phyloP scores from a whole-genome alignment of 2,329 filamentous ascomycete species.

The Curvularia verruculosa region DNA sequence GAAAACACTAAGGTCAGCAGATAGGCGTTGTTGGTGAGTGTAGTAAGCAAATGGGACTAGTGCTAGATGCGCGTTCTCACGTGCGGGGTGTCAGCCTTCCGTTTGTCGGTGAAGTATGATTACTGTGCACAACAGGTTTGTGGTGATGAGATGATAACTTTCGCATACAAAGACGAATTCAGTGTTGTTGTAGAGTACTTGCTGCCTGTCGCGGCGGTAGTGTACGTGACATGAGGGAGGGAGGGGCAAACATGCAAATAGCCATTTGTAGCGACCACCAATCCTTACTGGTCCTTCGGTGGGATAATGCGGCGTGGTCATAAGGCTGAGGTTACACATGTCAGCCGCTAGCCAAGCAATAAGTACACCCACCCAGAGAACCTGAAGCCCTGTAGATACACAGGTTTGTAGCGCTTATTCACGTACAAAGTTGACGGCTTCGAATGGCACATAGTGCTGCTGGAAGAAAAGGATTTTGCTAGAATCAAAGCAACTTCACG shows the following conservation, averaged over 20 bases:
- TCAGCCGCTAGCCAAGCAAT: not conserved
- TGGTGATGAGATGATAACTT: not conserved
- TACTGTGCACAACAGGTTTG: not conserved
- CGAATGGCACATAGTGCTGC: not conserved
- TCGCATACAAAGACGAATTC: not conserved
- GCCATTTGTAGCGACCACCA: not conserved
- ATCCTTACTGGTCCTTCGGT: not conserved
- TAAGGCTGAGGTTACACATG: not conserved
- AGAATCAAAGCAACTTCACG: not conserved
- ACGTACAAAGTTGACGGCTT: not conserved
- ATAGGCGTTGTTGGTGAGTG: slow-evolving; percentile 2
- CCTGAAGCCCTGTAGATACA: not conserved
- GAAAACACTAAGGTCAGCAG: not conserved
- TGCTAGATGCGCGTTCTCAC: slow-evolving; percentile 15
- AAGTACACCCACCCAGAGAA: not conserved
- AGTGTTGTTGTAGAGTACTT: not conserved
- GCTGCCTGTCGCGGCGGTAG: not conserved
- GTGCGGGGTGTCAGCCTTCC: slow-evolving; percentile 12
- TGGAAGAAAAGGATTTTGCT: not conserved
- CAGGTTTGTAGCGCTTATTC: not conserved
- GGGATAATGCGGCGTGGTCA: not conserved
- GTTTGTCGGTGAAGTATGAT: slow-evolving; percentile 1
- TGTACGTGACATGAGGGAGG: not conserved
- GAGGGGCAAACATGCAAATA: not conserved
- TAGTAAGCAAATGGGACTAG: slow-evolving; percentile 11